Evolutionary conservation across 495 filamentous ascomycete genomes (phyloP).

Genomic region (Penicillium crystallinum): DNA sequence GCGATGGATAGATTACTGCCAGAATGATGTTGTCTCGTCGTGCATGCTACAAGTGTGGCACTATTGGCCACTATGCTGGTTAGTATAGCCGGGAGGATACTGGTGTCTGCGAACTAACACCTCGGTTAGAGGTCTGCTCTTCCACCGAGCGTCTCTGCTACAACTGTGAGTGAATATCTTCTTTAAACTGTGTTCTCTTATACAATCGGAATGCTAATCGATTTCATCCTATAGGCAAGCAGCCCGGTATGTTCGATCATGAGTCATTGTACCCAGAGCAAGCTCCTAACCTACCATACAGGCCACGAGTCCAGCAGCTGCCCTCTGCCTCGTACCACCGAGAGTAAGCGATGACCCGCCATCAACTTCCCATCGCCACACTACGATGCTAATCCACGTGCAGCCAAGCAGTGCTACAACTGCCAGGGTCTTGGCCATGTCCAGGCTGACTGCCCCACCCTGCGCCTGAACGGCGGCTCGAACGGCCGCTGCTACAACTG

Average conservation of each 20-base stretch:
- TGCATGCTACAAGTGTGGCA: constrained; percentile 99
- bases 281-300: constrained; percentile 41
- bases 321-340: constrained; percentile 91
- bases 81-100: constrained; percentile 26
- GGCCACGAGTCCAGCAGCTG: constrained; percentile 98
- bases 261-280: constrained; percentile 11
- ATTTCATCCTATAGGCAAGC: constrained; percentile 57
- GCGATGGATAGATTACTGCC: constrained; percentile 24
- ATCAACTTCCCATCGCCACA: neutral
- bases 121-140: constrained; percentile 78
- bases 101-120: constrained; percentile 7
- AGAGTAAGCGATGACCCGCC: constrained; percentile 53
- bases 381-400: constrained; percentile 24
- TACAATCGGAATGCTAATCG: constrained; percentile 19
- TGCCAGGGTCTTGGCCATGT: constrained; percentile 98
- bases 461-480: constrained; percentile 78
- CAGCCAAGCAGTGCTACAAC: constrained; percentile 98
- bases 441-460: constrained; percentile 97
- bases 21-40: constrained; percentile 95
- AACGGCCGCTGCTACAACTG: constrained; percentile 95
- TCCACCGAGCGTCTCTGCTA: constrained; percentile 97
- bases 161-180: constrained; percentile 67
- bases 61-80: constrained; percentile 96
- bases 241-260: constrained; percentile 59
- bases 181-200: constrained; percentile 4